Conservation (phyloP, 1,139 yeast genomes). For the Diutina sp. region DNA sequence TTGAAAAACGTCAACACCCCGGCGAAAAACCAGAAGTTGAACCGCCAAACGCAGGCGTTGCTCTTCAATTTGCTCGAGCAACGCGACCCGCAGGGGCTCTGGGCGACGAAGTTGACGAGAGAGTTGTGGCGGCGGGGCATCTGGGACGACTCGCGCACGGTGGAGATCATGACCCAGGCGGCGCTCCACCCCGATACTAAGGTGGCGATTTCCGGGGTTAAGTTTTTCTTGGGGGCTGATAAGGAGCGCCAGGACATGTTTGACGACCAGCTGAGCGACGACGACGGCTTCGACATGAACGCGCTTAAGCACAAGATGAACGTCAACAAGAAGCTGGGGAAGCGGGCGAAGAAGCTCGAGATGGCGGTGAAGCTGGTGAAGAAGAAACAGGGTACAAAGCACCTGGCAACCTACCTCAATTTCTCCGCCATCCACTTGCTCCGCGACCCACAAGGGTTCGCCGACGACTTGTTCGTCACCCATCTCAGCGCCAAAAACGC, state of each 20-base stretch:
- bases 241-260: slow-evolving; percentile 82
- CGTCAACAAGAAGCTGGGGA: slow-evolving; percentile 72
- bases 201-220: slow-evolving; percentile 81
- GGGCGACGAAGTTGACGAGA: slow-evolving; percentile 94
- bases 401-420: slow-evolving; percentile 65
- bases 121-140: slow-evolving; percentile 96
- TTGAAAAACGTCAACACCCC: slow-evolving; percentile 77
- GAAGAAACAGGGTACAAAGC: slow-evolving; percentile 39
- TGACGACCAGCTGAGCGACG: slow-evolving; percentile 61
- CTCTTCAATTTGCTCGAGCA: slow-evolving; percentile 75
- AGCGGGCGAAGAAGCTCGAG: slow-evolving; percentile 69
- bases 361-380: slow-evolving; percentile 56
- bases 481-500: slow-evolving; percentile 61
- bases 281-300: slow-evolving; percentile 55
- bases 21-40: slow-evolving; percentile 74
- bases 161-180: slow-evolving; percentile 94
- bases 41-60: slow-evolving; percentile 82
- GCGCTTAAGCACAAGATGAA: slow-evolving; percentile 69
- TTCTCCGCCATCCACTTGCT: slow-evolving; percentile 88
- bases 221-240: slow-evolving; percentile 89
- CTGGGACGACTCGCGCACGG: slow-evolving; percentile 96
- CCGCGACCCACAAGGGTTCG: slow-evolving; percentile 96
- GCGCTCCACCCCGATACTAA: slow-evolving; percentile 79
- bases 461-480: slow-evolving; percentile 63
- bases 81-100: slow-evolving; percentile 70